A percentile compares a stretch with the other conserved stretches of the same genome.
Conservation (phyloP, 768 basidiomycete genomes). For the Calocera viscosa region DNA sequence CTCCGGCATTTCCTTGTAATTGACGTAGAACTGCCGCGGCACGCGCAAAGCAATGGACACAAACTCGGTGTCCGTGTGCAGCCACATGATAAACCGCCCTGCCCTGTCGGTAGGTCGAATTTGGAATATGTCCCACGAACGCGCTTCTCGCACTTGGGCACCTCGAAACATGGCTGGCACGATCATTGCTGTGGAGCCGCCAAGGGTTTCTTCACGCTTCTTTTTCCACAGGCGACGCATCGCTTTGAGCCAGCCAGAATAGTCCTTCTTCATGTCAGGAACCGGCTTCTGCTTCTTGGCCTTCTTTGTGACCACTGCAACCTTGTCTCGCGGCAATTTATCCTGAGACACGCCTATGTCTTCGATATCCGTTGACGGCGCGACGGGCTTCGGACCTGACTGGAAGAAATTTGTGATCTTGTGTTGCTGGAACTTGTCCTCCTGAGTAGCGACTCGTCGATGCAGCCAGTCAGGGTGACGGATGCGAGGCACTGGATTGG, state of each 20-base stretch:
- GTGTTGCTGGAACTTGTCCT: constrained; percentile 97
- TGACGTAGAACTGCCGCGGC: constrained; percentile 85
- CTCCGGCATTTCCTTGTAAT: constrained; percentile 59
- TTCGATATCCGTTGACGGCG: constrained; percentile 46
- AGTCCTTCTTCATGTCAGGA: constrained; percentile 55
- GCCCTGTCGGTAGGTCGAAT: constrained; percentile 62
- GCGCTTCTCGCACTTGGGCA: constrained; percentile 35
- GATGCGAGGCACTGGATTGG: constrained; percentile 91
- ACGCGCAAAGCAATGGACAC: constrained; percentile 73
- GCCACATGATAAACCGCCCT: constrained; percentile 82
- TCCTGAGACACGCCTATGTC: constrained; percentile 32
- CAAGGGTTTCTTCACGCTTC: constrained; percentile 38
- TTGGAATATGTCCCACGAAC: constrained; percentile 85
- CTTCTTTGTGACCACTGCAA: constrained; percentile 45
- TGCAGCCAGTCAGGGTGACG: constrained; percentile 96
- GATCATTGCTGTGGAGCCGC: constrained; percentile 26
- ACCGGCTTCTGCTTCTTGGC: constrained; percentile 32
- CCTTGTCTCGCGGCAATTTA: constrained; percentile 24
- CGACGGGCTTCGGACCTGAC: constrained; percentile 17
- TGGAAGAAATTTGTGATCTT: constrained; percentile 93
- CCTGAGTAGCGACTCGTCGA: constrained; percentile 71
- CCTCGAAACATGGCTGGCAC: constrained; percentile 67
- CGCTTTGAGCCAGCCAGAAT: constrained; percentile 63
- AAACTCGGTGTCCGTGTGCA: constrained; percentile 67
- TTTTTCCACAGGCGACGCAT: constrained; percentile 70